Base-by-base conservation (phyloP, 2,329 filamentous ascomycete genomes). In the Pseudogymnoascus sp. region DNA sequence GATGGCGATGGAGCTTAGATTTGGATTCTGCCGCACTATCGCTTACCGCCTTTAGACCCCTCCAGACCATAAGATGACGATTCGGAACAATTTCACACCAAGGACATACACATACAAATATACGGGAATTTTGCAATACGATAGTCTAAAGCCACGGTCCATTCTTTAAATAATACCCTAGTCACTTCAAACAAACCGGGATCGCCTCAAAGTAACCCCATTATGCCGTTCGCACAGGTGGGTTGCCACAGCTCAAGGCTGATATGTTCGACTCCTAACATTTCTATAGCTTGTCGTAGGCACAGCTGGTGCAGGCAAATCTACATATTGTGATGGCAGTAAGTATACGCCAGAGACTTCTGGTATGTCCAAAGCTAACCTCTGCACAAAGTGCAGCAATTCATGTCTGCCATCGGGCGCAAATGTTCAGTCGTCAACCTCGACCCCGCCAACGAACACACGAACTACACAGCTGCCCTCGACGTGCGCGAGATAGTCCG, bases 281-380 rank as follows among this genome's bases (percentile, higher is more conserved):
- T 3, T 17, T 31, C 29, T 48, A 27, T 90, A 96, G 78, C 86
- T 97, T 44, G 86, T 96, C 38, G 86, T 96, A 70, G 94, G 94
- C n/a, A 93, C 92, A 68, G 94, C 94, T 5, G 94, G 94, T 70
- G 87, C 92, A 31, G 94, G 94, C 65, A 99, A 99, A 79, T 97
- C 92, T 67, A 99, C 94, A 6, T 97, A 96, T 74, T 97, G 93
- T 80, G 91, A 97, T 85, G 94, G 94, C 73, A 96, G 85, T 88
- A 75, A 74, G 85, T 72, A 38, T 58, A 17, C 12, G 17, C 29
- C 38, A 61, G 27, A 39, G 33, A 4, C 8, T 17, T 8, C 5
- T 25, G n/a, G n/a, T 39, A 58, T 35, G 3, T 29, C 25, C 42
- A 42, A 17, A 13, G 59, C 63, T 68, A 58, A 67, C 25, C 51